These are phyloP conservation scores for Pleurotus salmoneostramineus DNA, from an alignment of 768 basidiomycete genomes.

Conservation along the genomic window DNA sequence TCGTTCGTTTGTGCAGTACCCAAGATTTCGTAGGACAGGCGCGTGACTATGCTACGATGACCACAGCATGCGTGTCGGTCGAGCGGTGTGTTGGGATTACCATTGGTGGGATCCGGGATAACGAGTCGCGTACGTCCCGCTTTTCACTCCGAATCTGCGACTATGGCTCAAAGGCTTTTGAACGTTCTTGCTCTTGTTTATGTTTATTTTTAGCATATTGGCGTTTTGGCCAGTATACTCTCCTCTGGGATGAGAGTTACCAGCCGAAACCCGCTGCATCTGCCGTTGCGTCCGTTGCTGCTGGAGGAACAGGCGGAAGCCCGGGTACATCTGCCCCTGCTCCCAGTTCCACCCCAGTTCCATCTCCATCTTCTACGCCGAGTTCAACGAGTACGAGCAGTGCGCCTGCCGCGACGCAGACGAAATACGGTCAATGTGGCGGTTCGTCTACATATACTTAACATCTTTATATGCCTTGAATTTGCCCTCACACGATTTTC, in stretches of 20 bases:
- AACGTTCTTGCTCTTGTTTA: too few relatives aligned
- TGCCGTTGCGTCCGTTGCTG: background rate
- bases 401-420: conserved; percentile 5
- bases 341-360: background rate
- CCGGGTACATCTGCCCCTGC: background rate
- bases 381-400: background rate
- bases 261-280: background rate
- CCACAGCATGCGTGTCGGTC: conserved; percentile 31
- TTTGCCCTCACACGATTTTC: background rate
- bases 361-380: background rate
- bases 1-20: too few relatives aligned
- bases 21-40: conserved; percentile 26
- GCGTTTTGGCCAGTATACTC: background rate
- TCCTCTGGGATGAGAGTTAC: background rate
- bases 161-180: too few relatives aligned
- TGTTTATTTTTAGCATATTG: background rate
- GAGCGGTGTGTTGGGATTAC: conserved; percentile 18
- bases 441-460: background rate
- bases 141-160: too few relatives aligned
- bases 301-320: background rate
- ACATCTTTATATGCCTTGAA: background rate
- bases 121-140: conserved; percentile 21
- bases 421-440: conserved; percentile 6
- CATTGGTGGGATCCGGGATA: conserved; percentile 19
- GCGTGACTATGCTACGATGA: conserved; percentile 36